Evolutionary conservation across 257 asterid genomes (phyloP).

Genomic region (Echium plantagineum): DNA sequence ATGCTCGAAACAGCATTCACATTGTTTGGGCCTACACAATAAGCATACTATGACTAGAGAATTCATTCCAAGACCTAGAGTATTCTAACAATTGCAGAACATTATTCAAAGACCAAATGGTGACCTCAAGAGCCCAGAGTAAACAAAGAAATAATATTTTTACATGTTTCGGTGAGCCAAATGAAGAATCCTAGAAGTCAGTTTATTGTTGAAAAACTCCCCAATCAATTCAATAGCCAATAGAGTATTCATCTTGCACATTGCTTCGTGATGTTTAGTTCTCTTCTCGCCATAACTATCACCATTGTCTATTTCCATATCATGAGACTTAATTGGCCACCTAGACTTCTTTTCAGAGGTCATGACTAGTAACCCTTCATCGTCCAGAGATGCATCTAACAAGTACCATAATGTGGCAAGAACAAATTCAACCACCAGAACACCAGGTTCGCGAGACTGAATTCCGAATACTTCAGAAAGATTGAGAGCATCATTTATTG

Average conservation of each 20-base stretch:
- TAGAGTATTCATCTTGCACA: slow-evolving; percentile 2
- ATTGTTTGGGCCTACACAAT: slow-evolving; percentile 39
- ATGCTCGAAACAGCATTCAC: slow-evolving; percentile 41
- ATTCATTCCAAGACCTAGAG: neutral
- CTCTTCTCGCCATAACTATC: neutral
- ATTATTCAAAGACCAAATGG: neutral
- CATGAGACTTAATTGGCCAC: neutral
- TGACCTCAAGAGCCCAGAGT: neutral
- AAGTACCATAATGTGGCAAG: slow-evolving; percentile 1
- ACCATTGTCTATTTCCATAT: slow-evolving; percentile 2
- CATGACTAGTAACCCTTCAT: slow-evolving; percentile 10
- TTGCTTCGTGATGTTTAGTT: slow-evolving; percentile 1
- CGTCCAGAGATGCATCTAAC: slow-evolving; percentile 6
- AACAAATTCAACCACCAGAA: slow-evolving; percentile 6
- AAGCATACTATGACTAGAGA: slow-evolving; percentile 11
- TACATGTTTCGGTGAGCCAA: slow-evolving; percentile 2
- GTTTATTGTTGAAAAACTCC: slow-evolving; percentile 1
- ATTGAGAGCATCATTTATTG: slow-evolving; percentile 9
- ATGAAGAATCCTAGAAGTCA: slow-evolving; percentile 4
- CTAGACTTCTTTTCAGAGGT: slow-evolving; percentile 5
- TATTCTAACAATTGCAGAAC: neutral
- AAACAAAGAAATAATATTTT: neutral
- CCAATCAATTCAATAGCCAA: slow-evolving; percentile 3
- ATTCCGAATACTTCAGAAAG: slow-evolving; percentile 7
- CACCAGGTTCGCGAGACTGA: slow-evolving; percentile 7